Percentiles rank a stretch among this genome's conserved stretches.
These are phyloP conservation scores for Fusarium haematococcum DNA, from an alignment of 2,329 filamentous ascomycete species.

Conservation along the genomic window DNA sequence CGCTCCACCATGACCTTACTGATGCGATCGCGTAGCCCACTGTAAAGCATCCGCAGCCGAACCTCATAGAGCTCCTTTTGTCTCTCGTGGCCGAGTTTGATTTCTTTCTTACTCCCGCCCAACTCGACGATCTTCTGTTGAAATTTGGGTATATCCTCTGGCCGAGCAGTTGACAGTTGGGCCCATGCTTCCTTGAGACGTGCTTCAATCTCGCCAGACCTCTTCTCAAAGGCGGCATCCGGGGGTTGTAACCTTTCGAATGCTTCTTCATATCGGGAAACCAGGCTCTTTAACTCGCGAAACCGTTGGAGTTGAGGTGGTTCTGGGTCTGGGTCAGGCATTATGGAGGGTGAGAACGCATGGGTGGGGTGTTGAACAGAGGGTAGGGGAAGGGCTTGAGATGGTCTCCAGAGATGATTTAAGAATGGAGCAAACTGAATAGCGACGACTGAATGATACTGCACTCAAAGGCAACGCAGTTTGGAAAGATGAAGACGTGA, in stretches of 20 bases:
- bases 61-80: not conserved
- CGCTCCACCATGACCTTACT: not conserved
- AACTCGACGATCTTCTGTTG: conserved; percentile 3
- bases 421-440: not conserved
- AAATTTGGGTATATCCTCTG: not conserved
- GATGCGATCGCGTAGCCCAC: not conserved
- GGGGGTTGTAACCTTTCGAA: conserved; percentile 1
- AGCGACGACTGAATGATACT: not conserved
- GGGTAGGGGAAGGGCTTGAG: not conserved
- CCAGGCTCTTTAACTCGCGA: conserved; percentile 5
- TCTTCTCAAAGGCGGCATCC: not conserved
- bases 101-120: conserved; percentile 11
- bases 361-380: not conserved
- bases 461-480: rapidly evolving
- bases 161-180: not conserved
- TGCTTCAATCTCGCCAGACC: not conserved
- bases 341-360: not conserved
- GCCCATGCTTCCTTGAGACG: not conserved
- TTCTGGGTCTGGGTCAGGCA: conserved; percentile 2
- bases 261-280: conserved; percentile 2
- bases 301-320: not conserved
- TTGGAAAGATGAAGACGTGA: not conserved
- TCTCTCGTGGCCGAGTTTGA: conserved; percentile 8
- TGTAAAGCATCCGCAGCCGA: not conserved
- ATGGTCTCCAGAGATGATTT: not conserved